Base-by-base conservation (phyloP, 441 rosid genomes). In the Gossypium lobatum region DNA sequence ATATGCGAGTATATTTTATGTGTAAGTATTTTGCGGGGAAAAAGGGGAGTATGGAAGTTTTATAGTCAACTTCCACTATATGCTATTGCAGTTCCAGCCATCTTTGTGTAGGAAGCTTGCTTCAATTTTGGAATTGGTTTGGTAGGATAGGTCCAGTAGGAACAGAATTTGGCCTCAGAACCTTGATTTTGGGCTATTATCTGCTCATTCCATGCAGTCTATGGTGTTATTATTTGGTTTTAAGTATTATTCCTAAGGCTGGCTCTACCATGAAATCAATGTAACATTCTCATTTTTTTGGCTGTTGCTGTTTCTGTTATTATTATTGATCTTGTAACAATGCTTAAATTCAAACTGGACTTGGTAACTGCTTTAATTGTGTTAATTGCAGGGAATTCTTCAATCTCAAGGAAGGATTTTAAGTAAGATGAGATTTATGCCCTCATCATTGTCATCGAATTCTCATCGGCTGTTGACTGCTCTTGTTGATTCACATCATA, bases 381-480 rank as follows among this genome's bases (percentile, higher is more conserved):
- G 78, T 16, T 76, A 70, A 74, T 76, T 84, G 79, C 81, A 95
- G 98, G 96, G 96, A 34, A 89, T 95, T 79, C 99, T 95, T 81
- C 99, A 95, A 86, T 93, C 99, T 10, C 99, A 95, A 80, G 99
- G 99, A 83, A 93, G 88, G 83, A 87, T 95, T 70, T 72, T 88
- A 76, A 93, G 87, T 83, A 95, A 95, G 88, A 90, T 95, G 98
- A 87, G 87, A 79, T 95, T 91, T 79, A 95, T 90, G 88, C 98
- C 98, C 39, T 95, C 98, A 34, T 95, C 99, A 20, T 81, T 95
- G 75, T 64, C 95, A 63, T 95, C 99, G 67, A 93, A 93, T 78
- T 95, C 99, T 55, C 99, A 95, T 64, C 82, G 92, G 78, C 78
- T 89, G 77, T 83, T 95, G 91, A 95, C 98, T 73, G 98, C 97